phyloP scores from a whole-genome alignment of 176 grass and related monocot genomes.

The Puya raimondii region DNA sequence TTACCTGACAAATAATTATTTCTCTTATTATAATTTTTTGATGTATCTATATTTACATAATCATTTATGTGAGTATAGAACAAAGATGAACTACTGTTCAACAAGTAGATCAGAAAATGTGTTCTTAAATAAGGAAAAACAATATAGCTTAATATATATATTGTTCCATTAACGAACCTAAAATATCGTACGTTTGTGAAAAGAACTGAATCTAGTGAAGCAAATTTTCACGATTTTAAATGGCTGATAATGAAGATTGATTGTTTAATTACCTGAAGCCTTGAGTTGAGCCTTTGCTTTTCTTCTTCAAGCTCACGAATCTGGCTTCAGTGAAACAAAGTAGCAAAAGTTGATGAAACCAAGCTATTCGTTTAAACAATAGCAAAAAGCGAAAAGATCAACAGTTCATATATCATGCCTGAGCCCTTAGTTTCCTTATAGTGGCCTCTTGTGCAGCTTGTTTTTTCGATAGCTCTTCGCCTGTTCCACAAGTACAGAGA shows the following conservation, averaged over 20 bases:
- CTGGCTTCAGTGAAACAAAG: constrained; percentile 50
- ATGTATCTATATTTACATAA: too few relatives aligned
- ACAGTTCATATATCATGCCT: constrained; percentile 44
- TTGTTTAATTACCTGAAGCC: constrained; percentile 69
- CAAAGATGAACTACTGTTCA: too few relatives aligned
- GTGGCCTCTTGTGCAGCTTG: constrained; percentile 99
- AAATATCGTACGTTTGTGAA: neutral
- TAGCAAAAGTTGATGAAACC: constrained; percentile 6
- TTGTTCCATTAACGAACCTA: neutral
- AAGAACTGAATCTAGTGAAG: neutral
- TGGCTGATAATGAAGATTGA: neutral
- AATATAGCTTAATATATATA: too few relatives aligned
- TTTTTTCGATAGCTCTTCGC: constrained; percentile 96
- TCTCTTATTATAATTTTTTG: too few relatives aligned
- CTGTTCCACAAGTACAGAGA: constrained; percentile 43
- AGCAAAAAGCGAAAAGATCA: constrained; percentile 3
- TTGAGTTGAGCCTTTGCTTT: constrained; percentile 91
- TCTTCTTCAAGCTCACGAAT: constrained; percentile 97
- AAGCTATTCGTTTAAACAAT: constrained; percentile 11
- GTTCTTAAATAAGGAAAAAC: too few relatives aligned
- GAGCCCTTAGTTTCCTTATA: constrained; percentile 91
- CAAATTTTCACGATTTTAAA: neutral
- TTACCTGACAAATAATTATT: too few relatives aligned
- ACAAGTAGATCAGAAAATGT: too few relatives aligned
- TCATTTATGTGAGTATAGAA: too few relatives aligned